These are phyloP conservation scores for Suillus clintonianus DNA, from an alignment of 768 basidiomycete species.

Conservation along the genomic window DNA sequence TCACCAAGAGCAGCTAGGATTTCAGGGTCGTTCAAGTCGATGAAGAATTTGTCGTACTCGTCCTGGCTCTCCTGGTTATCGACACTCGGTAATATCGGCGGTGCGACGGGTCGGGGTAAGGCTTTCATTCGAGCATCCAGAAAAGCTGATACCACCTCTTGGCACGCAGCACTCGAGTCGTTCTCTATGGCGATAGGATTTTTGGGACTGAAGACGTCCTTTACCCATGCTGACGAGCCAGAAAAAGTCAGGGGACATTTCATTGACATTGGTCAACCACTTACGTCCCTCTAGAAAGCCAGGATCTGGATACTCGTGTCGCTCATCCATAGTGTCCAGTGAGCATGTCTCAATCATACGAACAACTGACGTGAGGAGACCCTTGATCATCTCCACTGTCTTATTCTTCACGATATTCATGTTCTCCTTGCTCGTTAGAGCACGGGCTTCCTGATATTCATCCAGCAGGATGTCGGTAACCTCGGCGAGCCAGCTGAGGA, in stretches of 20 bases:
- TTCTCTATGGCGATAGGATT: slow-evolving; percentile 42
- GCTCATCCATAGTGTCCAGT: slow-evolving; percentile 38
- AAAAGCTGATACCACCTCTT: slow-evolving; percentile 59
- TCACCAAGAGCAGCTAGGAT: slow-evolving; percentile 55
- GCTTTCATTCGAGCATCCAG: slow-evolving; percentile 55
- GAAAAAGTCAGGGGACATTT: slow-evolving; percentile 11
- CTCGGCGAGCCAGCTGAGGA: slow-evolving; percentile 65
- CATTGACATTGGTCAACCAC: slow-evolving; percentile 18
- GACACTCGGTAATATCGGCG: slow-evolving; percentile 20
- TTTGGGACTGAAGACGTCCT: slow-evolving; percentile 46
- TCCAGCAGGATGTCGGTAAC: slow-evolving; percentile 55
- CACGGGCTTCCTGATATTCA: slow-evolving; percentile 47
- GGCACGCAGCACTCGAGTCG: slow-evolving; percentile 55
- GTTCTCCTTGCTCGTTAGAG: slow-evolving; percentile 18
- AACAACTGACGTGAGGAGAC: slow-evolving; percentile 60
- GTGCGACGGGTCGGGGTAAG: slow-evolving; percentile 45
- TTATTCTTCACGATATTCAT: slow-evolving; percentile 14
- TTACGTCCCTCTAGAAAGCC: slow-evolving; percentile 56
- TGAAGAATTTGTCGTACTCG: slow-evolving; percentile 60
- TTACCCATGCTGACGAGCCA: slow-evolving; percentile 55
- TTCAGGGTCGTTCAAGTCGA: slow-evolving; percentile 64
- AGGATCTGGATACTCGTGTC: slow-evolving; percentile 60
- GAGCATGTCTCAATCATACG: slow-evolving; percentile 46
- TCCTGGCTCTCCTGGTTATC: slow-evolving; percentile 79
- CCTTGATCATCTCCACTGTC: slow-evolving; percentile 44